These are phyloP conservation scores for Microdochium paspali DNA, from an alignment of 2,329 filamentous ascomycete genomes.

Conservation along the genomic window DNA sequence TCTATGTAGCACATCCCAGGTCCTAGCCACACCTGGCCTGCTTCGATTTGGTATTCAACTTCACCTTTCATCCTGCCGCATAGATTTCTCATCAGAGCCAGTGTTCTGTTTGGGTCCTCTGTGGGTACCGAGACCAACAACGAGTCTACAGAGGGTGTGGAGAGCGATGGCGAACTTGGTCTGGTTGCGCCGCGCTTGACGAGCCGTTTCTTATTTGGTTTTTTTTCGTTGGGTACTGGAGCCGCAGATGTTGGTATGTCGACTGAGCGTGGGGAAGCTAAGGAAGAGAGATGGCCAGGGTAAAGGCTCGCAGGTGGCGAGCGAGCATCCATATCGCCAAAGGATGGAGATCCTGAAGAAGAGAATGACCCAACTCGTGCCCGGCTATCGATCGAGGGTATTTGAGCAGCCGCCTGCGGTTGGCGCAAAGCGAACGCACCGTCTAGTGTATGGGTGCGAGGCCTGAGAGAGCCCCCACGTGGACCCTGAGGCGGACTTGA, in stretches of 20 bases:
- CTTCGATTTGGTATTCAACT: constrained; percentile 59
- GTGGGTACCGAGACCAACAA: constrained; percentile 50
- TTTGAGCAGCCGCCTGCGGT: constrained; percentile 19
- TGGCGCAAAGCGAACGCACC: constrained; percentile 36
- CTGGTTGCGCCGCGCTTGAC: constrained; percentile 46
- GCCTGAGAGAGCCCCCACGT: constrained; percentile 29
- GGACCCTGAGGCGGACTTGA: constrained; percentile 30
- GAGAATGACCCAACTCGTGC: constrained; percentile 64
- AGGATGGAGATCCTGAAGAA: constrained; percentile 46
- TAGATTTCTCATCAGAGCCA: constrained; percentile 67
- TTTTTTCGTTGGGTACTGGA: constrained; percentile 33
- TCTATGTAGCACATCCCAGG: constrained; percentile 68
- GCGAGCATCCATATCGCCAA: constrained; percentile 34
- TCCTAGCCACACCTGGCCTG: constrained; percentile 52
- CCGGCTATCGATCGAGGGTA: constrained; percentile 33
- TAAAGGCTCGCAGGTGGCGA: constrained; percentile 29
- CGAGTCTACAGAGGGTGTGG: constrained; percentile 48
- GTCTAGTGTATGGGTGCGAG: constrained; percentile 51
- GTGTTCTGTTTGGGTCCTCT: constrained; percentile 60
- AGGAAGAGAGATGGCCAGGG: constrained; percentile 30
- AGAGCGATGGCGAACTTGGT: constrained; percentile 47
- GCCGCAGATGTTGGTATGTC: constrained; percentile 24
- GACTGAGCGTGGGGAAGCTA: constrained; percentile 20
- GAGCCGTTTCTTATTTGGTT: constrained; percentile 36
- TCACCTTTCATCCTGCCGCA: constrained; percentile 74